These are phyloP conservation scores for Colletotrichum melonis DNA, from an alignment of 2,329 filamentous ascomycete genomes.

Conservation along the genomic window DNA sequence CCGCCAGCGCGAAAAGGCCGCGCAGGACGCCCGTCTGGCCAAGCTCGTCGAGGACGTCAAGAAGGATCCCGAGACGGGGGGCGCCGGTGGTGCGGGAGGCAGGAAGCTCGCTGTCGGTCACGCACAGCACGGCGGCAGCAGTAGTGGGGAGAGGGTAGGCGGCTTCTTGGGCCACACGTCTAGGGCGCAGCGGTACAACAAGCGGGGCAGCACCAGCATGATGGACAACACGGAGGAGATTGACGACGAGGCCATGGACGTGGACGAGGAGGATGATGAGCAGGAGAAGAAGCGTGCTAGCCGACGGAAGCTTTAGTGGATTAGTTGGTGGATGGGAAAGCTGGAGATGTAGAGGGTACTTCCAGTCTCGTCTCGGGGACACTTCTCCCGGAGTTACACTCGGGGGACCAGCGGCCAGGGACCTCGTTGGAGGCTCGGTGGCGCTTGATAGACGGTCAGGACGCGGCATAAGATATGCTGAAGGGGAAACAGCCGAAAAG, in stretches of 20 bases:
- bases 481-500: background rate
- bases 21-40: conserved; percentile 60
- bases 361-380: background rate
- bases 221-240: conserved; percentile 56
- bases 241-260: conserved; percentile 64
- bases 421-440: background rate
- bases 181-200: conserved; percentile 39
- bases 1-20: conserved; percentile 62
- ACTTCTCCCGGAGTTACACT: background rate
- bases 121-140: conserved; percentile 15
- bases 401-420: background rate
- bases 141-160: conserved; percentile 5
- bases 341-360: conserved; percentile 5
- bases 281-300: conserved; percentile 62
- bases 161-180: conserved; percentile 36
- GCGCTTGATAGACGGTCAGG: background rate
- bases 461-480: background rate
- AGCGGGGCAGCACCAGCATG: conserved; percentile 42
- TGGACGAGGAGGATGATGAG: conserved; percentile 62
- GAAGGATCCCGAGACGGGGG: conserved; percentile 41
- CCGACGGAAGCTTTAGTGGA: conserved; percentile 64
- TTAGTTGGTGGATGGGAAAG: background rate
- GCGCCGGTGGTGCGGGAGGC: background rate
- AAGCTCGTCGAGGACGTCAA: conserved; percentile 58
- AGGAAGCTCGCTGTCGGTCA: conserved; percentile 36